These are phyloP conservation scores for Silybum marianum DNA, from an alignment of 129 eudicot genomes.

Conservation along the genomic window DNA sequence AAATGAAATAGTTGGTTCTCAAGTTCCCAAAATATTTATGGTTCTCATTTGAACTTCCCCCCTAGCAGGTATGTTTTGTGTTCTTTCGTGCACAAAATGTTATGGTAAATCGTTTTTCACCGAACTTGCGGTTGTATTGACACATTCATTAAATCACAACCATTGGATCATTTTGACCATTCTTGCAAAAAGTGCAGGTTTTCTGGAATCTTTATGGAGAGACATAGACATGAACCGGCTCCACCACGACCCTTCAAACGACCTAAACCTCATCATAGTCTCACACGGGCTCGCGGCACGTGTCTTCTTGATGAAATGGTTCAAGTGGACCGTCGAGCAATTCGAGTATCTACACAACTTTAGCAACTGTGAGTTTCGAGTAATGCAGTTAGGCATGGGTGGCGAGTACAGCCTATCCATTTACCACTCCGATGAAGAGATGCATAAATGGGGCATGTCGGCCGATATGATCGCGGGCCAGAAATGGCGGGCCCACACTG, in stretches of 20 bases:
- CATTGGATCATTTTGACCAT: neutral
- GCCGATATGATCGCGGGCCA: conserved; percentile 77
- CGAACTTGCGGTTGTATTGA: neutral
- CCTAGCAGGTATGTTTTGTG: neutral
- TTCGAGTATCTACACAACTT: conserved; percentile 71
- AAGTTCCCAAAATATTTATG: too few relatives aligned
- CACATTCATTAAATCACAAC: neutral
- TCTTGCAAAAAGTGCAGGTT: conserved; percentile 51
- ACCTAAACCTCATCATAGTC: conserved; percentile 67
- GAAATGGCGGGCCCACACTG: conserved; percentile 57
- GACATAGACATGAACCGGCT: conserved; percentile 89
- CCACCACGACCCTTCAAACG: conserved; percentile 47
- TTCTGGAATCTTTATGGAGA: conserved; percentile 91
- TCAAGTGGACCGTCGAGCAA: conserved; percentile 90
- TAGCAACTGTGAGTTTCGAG: conserved; percentile 75
- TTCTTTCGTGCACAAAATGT: neutral
- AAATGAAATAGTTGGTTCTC: neutral
- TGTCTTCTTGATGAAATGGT: conserved; percentile 92
- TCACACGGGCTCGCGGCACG: conserved; percentile 80
- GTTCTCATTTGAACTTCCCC: neutral
- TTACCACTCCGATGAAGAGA: conserved; percentile 65
- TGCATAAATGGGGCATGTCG: conserved; percentile 75
- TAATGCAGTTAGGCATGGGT: conserved; percentile 68
- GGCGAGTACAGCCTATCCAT: conserved; percentile 88
- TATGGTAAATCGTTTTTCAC: neutral